Evolutionary conservation across 345 rosid species (phyloP).

Genomic region (Melastoma malabathricum): DNA sequence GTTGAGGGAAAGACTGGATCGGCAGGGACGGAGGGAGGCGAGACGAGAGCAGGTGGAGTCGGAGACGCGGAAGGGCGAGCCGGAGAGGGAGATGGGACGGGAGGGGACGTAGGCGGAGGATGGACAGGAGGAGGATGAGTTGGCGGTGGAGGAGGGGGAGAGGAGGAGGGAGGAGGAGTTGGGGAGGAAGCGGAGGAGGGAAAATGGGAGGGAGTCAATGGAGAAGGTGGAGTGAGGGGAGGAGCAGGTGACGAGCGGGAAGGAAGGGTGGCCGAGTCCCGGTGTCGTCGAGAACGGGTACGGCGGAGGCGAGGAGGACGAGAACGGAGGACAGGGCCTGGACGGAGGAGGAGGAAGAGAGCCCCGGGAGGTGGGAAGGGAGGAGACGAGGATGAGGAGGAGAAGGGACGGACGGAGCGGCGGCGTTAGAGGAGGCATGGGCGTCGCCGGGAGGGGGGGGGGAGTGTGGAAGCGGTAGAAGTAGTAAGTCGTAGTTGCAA

Average conservation of each 20-base stretch:
- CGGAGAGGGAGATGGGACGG: constrained; percentile 44
- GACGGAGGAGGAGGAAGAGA: background rate
- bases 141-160: constrained; percentile 17
- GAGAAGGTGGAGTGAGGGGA: constrained; percentile 46
- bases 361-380: background rate
- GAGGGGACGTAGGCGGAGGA: constrained; percentile 8
- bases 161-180: constrained; percentile 39
- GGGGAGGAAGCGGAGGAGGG: constrained; percentile 35
- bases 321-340: constrained; percentile 55
- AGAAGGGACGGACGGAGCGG: background rate
- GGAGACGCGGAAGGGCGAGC: constrained; percentile 57
- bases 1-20: constrained; percentile 33
- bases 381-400: background rate
- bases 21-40: constrained; percentile 46
- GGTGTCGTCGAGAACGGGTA: constrained; percentile 63
- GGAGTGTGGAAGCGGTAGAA: no score
- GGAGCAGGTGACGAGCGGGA: constrained; percentile 49
- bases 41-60: constrained; percentile 75
- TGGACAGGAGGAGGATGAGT: background rate
- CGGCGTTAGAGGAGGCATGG: background rate
- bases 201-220: constrained; percentile 47
- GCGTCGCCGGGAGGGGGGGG: no score
- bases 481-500: no score
- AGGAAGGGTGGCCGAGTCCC: constrained; percentile 77
- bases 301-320: constrained; percentile 32